Evolutionary conservation across 305 asterid genomes (phyloP), one percentile per base, ranked within the genome.

Genomic region (Fraxinus greggii): DNA sequence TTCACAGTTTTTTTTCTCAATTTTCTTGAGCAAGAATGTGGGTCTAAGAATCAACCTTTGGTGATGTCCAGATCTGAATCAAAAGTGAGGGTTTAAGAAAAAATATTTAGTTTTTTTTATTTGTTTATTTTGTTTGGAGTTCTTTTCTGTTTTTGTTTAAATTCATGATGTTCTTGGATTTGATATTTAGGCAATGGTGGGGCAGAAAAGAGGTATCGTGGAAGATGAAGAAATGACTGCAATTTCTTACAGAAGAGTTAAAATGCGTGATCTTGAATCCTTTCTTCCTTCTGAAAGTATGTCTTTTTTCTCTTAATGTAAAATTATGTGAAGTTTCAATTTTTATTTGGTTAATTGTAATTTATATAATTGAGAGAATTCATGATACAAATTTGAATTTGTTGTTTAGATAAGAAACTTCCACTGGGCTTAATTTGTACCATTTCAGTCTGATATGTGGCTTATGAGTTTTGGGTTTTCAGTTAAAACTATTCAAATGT

Each of bases 181-280:
- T 72, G 26, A 74, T 59, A 80, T 83, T 79, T 83, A 90, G 97
- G 88, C 61, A 31, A 85, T 82, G 84, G 82, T 78, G 48, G 89
- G 87, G 33, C 86, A 85, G 85, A 90, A 90, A 75, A 87, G 92
- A 85, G 81, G 80, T 10, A 17, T 80, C 26, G 79, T 38, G 29
- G 89, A 79, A 54, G 79, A 72, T 85, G 95, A 87, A 80, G 95
- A 83, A 87, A 89, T 80, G 79, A 70, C 84, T 21, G 90, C 88
- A 69, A 82, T 79, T 80, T 77, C 85, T 35, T 86, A 81, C 42
- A 92, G 87, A 85, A 87, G 90, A 81, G 80, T 85, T 85, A 93
- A 89, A 89, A 72, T 83, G 89, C 69, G 86, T 80, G 90, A 89
- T 81, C 87, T 87, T 86, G 87, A 86, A 79, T 86, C 93, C 17